Conservation (phyloP, 768 basidiomycete genomes). For the Lactarius psammicola region DNA sequence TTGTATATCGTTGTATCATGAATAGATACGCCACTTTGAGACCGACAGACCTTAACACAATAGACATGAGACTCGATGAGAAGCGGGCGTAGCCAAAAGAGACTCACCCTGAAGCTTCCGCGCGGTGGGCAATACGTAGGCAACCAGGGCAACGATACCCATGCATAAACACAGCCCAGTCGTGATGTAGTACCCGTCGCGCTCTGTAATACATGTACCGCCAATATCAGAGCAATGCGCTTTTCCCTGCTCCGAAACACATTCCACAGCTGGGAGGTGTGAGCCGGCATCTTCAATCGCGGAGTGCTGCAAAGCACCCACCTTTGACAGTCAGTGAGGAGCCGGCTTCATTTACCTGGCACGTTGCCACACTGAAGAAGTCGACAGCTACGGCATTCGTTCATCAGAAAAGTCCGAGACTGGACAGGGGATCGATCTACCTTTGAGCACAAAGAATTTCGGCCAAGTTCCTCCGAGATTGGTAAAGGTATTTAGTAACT, state of each 20-base stretch:
- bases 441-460: conserved; percentile 92
- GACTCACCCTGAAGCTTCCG: conserved; percentile 78
- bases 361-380: conserved; percentile 79
- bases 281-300: not conserved
- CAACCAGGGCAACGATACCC: conserved; percentile 69
- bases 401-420: conserved; percentile 22
- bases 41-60: conserved; percentile 55
- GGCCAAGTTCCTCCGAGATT: conserved; percentile 99
- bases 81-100: not conserved
- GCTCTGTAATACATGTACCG: conserved; percentile 78
- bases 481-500: conserved; percentile 93
- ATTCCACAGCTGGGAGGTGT: conserved; percentile 63
- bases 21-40: conserved; percentile 69
- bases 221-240: conserved; percentile 66
- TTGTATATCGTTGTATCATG: conserved; percentile 32
- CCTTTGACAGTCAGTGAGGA: conserved; percentile 55
- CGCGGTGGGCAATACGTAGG: conserved; percentile 82
- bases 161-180: conserved; percentile 74
- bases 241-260: conserved; percentile 91
- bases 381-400: conserved; percentile 65
- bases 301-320: conserved; percentile 31
- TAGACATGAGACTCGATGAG: not conserved
- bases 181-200: conserved; percentile 91
- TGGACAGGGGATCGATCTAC: conserved; percentile 35
- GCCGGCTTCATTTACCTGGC: conserved; percentile 62